Conservation (phyloP, 2,329 filamentous ascomycete genomes). For the Sclerotinia sclerotiorum region DNA sequence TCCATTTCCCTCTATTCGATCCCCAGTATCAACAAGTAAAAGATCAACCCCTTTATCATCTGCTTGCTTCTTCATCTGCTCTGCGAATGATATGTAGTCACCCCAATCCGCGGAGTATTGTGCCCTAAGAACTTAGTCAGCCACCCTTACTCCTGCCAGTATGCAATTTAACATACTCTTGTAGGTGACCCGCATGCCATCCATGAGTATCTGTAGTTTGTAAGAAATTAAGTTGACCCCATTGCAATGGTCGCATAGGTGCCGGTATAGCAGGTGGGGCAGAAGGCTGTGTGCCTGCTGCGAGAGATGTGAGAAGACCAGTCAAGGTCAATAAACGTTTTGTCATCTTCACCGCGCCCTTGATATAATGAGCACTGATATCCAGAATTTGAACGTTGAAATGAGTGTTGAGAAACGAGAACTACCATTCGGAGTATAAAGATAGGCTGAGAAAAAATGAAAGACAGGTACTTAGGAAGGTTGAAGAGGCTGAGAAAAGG, state of each 20-base stretch:
- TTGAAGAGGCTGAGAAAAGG: background rate
- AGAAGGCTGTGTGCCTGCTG: slow-evolving; percentile 67
- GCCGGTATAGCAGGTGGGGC: slow-evolving; percentile 76
- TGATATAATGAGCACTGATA: background rate
- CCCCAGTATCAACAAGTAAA: slow-evolving; percentile 92
- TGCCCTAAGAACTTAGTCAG: slow-evolving; percentile 51
- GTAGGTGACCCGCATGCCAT: slow-evolving; percentile 90
- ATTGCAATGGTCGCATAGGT: slow-evolving; percentile 79
- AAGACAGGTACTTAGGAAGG: background rate
- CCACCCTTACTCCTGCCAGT: background rate
- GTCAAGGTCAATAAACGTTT: slow-evolving; percentile 30
- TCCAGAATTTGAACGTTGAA: background rate
- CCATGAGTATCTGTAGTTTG: slow-evolving; percentile 96
- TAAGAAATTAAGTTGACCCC: slow-evolving; percentile 96
- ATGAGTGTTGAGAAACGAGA: background rate
- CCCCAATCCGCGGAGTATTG: slow-evolving; percentile 97
- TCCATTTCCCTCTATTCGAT: slow-evolving; percentile 90
- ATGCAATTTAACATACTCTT: slow-evolving; percentile 61
- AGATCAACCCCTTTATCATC: slow-evolving; percentile 79
- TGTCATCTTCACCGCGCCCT: slow-evolving; percentile 23
- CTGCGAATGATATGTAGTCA: slow-evolving; percentile 91
- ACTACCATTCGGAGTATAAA: background rate
- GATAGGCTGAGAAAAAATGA: background rate
- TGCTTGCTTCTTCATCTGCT: slow-evolving; percentile 75
- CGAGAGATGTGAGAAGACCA: slow-evolving; percentile 30